These are phyloP conservation scores for Backusella parvicylindrica DNA, from an alignment of 192 early-diverging fungal species.

Conservation along the genomic window DNA sequence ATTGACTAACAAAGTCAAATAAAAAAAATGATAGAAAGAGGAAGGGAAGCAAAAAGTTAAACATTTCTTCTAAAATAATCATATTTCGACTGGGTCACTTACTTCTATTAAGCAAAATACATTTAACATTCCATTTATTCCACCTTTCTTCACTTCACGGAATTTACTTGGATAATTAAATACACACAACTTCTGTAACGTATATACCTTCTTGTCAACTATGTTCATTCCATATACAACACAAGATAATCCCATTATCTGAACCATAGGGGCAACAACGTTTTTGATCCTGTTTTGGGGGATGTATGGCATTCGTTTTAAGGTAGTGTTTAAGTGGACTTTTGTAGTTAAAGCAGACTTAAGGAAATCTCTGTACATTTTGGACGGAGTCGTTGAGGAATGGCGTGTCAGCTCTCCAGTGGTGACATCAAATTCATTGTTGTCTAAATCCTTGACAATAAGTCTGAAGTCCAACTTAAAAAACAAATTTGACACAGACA, in stretches of 20 bases:
- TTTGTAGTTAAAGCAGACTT: background rate
- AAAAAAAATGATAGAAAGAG: background rate
- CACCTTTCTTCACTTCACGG: background rate
- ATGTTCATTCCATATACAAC: background rate
- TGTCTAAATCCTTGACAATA: background rate
- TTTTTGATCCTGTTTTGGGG: background rate
- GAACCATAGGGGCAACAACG: background rate
- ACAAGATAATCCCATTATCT: background rate
- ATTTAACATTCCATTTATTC: background rate
- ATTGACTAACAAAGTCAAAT: too few species aligned
- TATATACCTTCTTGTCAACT: background rate
- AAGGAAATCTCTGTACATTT: background rate
- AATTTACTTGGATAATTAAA: background rate
- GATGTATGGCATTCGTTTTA: background rate
- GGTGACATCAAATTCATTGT: background rate
- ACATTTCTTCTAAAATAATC: too few species aligned
- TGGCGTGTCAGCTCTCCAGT: background rate
- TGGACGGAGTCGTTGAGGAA: background rate
- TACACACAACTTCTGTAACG: background rate
- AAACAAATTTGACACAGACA: background rate
- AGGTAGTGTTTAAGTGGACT: background rate
- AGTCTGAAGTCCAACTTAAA: background rate
- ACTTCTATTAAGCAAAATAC: background rate
- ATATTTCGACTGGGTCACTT: background rate
- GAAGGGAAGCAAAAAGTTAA: too few species aligned